Percentiles rank a stretch among this genome's conserved stretches.
Conservation (phyloP, 2,329 filamentous ascomycete species). For the Aspergillus pseudoterreus region DNA sequence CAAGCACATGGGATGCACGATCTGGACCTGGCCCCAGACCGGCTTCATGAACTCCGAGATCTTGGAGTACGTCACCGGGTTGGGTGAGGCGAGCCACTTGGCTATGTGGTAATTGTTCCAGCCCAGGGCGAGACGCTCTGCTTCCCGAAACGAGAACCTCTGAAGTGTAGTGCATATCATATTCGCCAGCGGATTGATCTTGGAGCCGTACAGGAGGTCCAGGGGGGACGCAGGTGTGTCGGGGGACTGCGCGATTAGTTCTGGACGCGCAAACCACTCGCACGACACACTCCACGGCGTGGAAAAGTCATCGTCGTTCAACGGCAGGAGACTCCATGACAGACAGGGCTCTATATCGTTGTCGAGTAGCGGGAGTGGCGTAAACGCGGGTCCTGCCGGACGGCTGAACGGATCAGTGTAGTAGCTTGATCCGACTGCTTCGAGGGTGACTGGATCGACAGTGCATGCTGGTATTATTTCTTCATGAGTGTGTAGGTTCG, state of each 20-base stretch:
- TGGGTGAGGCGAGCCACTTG: slow-evolving; percentile 21
- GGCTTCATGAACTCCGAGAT: slow-evolving; percentile 19
- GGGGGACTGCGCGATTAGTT: slow-evolving; percentile 17
- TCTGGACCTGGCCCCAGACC: slow-evolving; percentile 15
- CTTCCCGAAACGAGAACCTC: slow-evolving; percentile 21
- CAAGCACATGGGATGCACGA: slow-evolving; percentile 17
- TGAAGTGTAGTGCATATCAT: slow-evolving; percentile 18
- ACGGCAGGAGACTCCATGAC: slow-evolving; percentile 13
- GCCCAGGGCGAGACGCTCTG: slow-evolving; percentile 22
- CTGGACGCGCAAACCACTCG: slow-evolving; percentile 16
- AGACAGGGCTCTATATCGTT: not conserved
- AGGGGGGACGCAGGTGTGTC: slow-evolving; percentile 19
- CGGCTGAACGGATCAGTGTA: not conserved
- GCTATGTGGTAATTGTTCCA: slow-evolving; percentile 18
- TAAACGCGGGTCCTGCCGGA: not conserved
- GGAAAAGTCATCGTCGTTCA: slow-evolving; percentile 15
- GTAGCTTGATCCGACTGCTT: not conserved
- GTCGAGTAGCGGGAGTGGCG: not conserved
- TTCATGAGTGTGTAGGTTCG: not conserved
- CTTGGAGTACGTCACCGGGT: slow-evolving; percentile 15
- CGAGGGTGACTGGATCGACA: not conserved
- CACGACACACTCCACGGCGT: slow-evolving; percentile 1
- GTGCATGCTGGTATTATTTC: not conserved
- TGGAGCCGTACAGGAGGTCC: slow-evolving; percentile 24
- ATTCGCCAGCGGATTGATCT: slow-evolving; percentile 23